A percentile compares a stretch with the other conserved stretches of the same genome.
Evolutionary conservation across 352 stramenopile genomes (phyloP).

Genomic region (Phytophthora syringae): DNA sequence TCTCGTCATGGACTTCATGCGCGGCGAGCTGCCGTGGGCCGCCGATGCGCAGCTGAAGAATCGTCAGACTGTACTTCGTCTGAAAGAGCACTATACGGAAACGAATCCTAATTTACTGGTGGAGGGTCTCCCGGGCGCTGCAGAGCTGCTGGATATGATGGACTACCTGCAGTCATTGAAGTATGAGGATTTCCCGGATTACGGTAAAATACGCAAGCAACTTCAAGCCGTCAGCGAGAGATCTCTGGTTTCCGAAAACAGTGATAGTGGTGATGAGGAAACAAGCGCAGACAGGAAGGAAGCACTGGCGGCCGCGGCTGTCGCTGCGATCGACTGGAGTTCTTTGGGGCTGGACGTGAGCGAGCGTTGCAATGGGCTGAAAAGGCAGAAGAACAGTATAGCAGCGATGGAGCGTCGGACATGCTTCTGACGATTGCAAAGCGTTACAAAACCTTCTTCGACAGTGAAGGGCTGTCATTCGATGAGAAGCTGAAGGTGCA

Average conservation of each 20-base stretch:
- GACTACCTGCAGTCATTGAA: constrained; percentile 76
- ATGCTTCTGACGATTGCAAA: constrained; percentile 71
- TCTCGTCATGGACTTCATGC: constrained; percentile 89
- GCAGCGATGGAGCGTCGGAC: constrained; percentile 54
- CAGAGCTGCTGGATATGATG: constrained; percentile 78
- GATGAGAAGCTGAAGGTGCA: constrained; percentile 71
- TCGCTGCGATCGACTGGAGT: constrained; percentile 37
- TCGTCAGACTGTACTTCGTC: constrained; percentile 72
- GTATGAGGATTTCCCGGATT: constrained; percentile 82
- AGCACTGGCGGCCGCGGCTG: constrained; percentile 15
- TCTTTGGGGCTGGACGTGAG: constrained; percentile 48
- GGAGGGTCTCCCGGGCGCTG: constrained; percentile 70
- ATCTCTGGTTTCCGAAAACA: constrained; percentile 33
- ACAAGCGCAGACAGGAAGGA: constrained; percentile 27
- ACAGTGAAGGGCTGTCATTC: constrained; percentile 46
- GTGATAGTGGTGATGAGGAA: constrained; percentile 41
- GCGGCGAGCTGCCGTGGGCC: constrained; percentile 85
- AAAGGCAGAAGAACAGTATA: constrained; percentile 54
- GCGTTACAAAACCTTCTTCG: constrained; percentile 84
- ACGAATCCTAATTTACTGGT: constrained; percentile 69
- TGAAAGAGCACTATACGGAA: constrained; percentile 90
- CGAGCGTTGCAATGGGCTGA: constrained; percentile 61
- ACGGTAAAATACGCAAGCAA: constrained; percentile 46
- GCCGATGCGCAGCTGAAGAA: constrained; percentile 87
- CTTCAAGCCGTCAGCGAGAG: constrained; percentile 36